Conservation (phyloP, 768 basidiomycete species). For the Collybia nuda region DNA sequence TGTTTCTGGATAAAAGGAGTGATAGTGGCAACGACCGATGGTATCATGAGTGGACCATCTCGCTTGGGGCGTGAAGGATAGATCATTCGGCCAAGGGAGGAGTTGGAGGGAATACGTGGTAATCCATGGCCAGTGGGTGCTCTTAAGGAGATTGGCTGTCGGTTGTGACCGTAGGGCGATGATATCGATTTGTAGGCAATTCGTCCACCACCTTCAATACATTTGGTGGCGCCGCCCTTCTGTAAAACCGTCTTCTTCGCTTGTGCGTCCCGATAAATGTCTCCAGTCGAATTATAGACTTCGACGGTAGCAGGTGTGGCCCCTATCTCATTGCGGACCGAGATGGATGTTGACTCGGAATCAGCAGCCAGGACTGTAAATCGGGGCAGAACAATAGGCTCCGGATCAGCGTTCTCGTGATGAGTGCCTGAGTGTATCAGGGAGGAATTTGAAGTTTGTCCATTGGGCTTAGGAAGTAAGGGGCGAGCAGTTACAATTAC, state of each 20-base stretch:
- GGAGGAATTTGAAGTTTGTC: conserved; percentile 16
- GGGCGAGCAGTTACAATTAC: conserved; percentile 56
- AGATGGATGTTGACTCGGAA: conserved; percentile 53
- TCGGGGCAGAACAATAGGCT: conserved; percentile 61
- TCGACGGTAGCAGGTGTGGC: conserved; percentile 47
- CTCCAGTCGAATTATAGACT: conserved; percentile 59
- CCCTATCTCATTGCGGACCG: conserved; percentile 61
- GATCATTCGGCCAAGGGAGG: conserved; percentile 22
- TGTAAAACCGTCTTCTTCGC: conserved; percentile 64
- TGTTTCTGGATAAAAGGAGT: conserved; percentile 44
- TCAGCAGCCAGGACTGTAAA: conserved; percentile 73
- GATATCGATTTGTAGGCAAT: conserved; percentile 48
- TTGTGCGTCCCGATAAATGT: conserved; percentile 55
- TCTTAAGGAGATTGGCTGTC: conserved; percentile 27
- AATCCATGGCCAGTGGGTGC: conserved; percentile 32
- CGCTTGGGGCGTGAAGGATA: conserved; percentile 33
- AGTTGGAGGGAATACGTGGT: conserved; percentile 25
- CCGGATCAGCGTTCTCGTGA: conserved; percentile 29
- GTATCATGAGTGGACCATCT: conserved; percentile 62
- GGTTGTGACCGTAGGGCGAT: conserved; percentile 19
- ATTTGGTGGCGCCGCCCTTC: conserved; percentile 57
- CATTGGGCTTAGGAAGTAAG: conserved; percentile 23
- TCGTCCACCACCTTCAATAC: conserved; percentile 60
- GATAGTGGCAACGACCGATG: conserved; percentile 52
- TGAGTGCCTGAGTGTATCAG: conserved; percentile 8